Evolutionary conservation across 768 basidiomycete genomes (phyloP), one percentile per base, ranked within the genome.

Genomic region (Tricholoma flavovirens): DNA sequence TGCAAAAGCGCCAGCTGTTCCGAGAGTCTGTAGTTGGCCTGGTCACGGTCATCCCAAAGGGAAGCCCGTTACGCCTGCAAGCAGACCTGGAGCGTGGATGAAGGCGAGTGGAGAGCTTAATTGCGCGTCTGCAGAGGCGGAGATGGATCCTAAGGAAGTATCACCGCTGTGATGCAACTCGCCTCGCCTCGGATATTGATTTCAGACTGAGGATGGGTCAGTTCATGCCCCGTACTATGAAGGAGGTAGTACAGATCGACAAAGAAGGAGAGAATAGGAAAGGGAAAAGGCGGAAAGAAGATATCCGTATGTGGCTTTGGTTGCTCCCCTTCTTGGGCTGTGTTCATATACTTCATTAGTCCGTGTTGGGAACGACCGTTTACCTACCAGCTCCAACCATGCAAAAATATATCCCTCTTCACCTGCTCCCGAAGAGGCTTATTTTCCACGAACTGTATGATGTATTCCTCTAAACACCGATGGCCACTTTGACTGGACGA

Each of bases 361-460:
- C 67, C 19, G 40, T 64, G 3, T 77, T 76, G 56, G 60, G 72
- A 54, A 61, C 64, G 0, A 1, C 78, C 78, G 0, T 79, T 78
- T 56, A 59, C 57, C 24, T 59, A 59, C 22, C 56, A 42, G 51
- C 64, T 8, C 62, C 64, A 1, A 60, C 50, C 0, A 48, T 73
- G 6, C 62, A 70, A 15, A 56, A 63, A 11, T 56, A 65, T 11
- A 67, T 72, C 24, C 61, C 63, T 19, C 66, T 64, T 29, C 58
- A 64, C 14, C 54, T 52, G 8, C 65, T 73, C 30, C 79, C 79
- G 0, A 56, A 72, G 60, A 75, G 61, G 17, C 66, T 80, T 9
- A 58, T 73, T 21, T 75, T 79, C 1, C 77, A 79, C 54, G 77
- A 78, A 61, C 64, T 52, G 40, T 73, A 8, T 69, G 78, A 30